Evolutionary conservation across 805 yeast genomes (phyloP).

Genomic region (Candida mattraensis): DNA sequence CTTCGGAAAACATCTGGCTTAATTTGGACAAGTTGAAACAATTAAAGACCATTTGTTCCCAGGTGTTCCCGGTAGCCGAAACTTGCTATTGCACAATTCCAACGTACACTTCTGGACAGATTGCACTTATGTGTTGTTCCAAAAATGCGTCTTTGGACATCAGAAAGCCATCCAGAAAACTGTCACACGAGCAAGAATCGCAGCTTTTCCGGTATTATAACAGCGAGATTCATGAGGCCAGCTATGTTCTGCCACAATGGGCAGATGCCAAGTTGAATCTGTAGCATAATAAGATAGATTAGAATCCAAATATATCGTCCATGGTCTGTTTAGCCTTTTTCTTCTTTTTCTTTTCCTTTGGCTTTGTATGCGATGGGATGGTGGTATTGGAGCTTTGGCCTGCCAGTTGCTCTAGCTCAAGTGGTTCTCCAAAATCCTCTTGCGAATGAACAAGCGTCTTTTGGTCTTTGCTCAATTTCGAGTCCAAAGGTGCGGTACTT

Average conservation of each 20-base stretch:
- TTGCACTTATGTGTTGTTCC: conserved; percentile 74
- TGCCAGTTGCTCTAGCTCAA: conserved; percentile 8
- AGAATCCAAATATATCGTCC: conserved; percentile 72
- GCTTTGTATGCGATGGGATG: conserved; percentile 7
- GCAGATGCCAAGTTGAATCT: conserved; percentile 42
- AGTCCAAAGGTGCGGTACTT: conserved; percentile 3
- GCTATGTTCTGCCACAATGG: conserved; percentile 82
- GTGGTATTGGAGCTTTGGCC: too few relatives aligned
- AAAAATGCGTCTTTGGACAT: conserved; percentile 50
- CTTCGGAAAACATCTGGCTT: conserved; percentile 79
- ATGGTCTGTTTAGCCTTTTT: conserved; percentile 55
- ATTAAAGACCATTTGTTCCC: conserved; percentile 47
- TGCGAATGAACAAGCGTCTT: neutral
- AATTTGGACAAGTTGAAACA: conserved; percentile 52
- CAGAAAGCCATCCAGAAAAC: conserved; percentile 49
- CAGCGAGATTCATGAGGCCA: conserved; percentile 61
- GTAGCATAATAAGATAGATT: conserved; percentile 9
- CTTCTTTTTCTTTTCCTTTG: conserved; percentile 34
- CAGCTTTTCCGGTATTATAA: conserved; percentile 64
- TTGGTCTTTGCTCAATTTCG: neutral
- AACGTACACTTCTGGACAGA: conserved; percentile 84
- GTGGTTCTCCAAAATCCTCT: conserved; percentile 21
- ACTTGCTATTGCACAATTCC: conserved; percentile 84
- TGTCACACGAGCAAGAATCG: conserved; percentile 46
- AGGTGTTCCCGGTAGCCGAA: conserved; percentile 59